Percentiles rank a stretch among this genome's conserved stretches.
Conservation (phyloP, 805 yeast genomes). For the Kockiozyma suomiensis region DNA sequence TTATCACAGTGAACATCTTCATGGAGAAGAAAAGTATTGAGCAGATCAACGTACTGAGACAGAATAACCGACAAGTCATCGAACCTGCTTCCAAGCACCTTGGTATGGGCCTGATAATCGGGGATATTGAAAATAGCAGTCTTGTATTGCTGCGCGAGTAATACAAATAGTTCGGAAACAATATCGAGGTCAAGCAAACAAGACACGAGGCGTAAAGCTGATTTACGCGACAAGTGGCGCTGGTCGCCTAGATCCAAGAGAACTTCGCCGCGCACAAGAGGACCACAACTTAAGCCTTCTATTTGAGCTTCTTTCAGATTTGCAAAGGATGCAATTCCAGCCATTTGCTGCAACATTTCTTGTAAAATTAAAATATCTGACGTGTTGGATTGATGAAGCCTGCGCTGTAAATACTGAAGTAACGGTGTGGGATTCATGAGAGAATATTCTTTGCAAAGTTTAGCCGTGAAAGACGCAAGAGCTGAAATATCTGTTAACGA, state of each 20-base stretch:
- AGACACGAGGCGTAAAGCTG: slow-evolving; percentile 56
- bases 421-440: slow-evolving; percentile 65
- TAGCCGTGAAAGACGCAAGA: slow-evolving; percentile 75
- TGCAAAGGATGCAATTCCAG: slow-evolving; percentile 72
- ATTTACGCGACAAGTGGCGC: slow-evolving; percentile 51
- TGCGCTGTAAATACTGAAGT: slow-evolving; percentile 60
- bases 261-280: slow-evolving; percentile 57
- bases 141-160: slow-evolving; percentile 56
- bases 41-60: slow-evolving; percentile 62
- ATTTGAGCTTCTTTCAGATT: slow-evolving; percentile 71
- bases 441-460: slow-evolving; percentile 59
- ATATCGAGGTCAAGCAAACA: slow-evolving; percentile 47
- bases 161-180: slow-evolving; percentile 65
- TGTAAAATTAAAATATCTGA: slow-evolving; percentile 65
- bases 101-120: slow-evolving; percentile 53
- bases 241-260: slow-evolving; percentile 51
- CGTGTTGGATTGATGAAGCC: slow-evolving; percentile 61
- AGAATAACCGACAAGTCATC: slow-evolving; percentile 74
- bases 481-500: slow-evolving; percentile 43
- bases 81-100: slow-evolving; percentile 67
- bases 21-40: slow-evolving; percentile 53
- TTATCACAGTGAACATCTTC: not conserved
- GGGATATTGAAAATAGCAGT: slow-evolving; percentile 43
- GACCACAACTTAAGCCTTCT: slow-evolving; percentile 64
- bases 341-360: slow-evolving; percentile 70